Base-by-base conservation (phyloP, 306 rosid species). In the Boehmeria nivea region DNA sequence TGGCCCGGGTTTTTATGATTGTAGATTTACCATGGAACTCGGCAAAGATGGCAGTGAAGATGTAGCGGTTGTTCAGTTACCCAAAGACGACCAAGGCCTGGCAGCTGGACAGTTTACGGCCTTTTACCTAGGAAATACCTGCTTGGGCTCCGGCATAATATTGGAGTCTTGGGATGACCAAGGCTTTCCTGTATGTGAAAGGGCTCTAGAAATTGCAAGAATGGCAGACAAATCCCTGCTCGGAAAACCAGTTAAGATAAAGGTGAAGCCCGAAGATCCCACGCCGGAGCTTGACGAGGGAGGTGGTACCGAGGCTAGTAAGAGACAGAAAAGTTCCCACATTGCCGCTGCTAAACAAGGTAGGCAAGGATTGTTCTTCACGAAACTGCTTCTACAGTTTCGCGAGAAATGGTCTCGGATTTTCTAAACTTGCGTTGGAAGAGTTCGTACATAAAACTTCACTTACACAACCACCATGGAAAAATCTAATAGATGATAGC, bases 91-190 rank as follows among this genome's bases (percentile, higher is more conserved):
- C 67, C 98, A 87, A 72, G 98, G 98, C 60, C 83, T 91, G 59
- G 98, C 96, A 37, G 95, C 93, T 3, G 98, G 98, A 57, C 98
- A 87, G 69, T 91, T 84, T 70, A 81, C 93, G 0, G 95, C 95
- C 73, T 87, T 91, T 74, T 91, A 87, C 34, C 67, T 71, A 49
- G 95, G 95, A 71, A 82, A 73, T 40, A 75, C 55, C 8, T 91
- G 98, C 78, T 78, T 87, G 59, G 98, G 96, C 33, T 91, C 96
- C 1, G 95, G 96, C 60, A 82, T 91, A 69, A 87, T 91, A 40
- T 74, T 84, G 76, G 95, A 87, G 74, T 84, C 94, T 0, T 81
- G 95, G 87, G 95, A 87, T 68, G 89, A 84, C 72, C 85, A 67
- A 13, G 83, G 93, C 61, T 82, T 84, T 75, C 93, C 96, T 2